Evolutionary conservation across 1,284 basidiomycete genomes (phyloP), one percentile per base, ranked within the genome.

Genomic region (Phaffia rhodozyma): DNA sequence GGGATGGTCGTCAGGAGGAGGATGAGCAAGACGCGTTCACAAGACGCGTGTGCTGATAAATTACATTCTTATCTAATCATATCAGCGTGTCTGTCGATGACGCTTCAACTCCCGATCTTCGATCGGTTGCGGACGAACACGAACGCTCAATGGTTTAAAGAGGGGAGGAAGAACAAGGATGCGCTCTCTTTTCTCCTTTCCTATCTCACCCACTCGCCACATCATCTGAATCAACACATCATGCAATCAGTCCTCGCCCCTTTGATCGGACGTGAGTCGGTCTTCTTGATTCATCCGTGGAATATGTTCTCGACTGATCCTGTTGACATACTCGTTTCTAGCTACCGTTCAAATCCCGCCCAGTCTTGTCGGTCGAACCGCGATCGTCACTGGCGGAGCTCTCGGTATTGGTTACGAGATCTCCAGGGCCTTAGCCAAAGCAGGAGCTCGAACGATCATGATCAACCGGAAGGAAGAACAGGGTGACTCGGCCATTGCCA

Each of bases 301-400:
- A 7, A 11, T 7, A 2, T 43, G 38, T 11, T 43, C 38, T 43
- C 38, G 38, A 43, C 38, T 43, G 38, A 43, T 43, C 2, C 13
- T 43, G 5, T 7, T 43, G 13, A 43, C 16, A 2, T 16, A 16
- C 5, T 16, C 38, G 38, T 2, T 11, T 2, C 2, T 11, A 43
- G 38, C 38, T 43, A 43, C 38, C 38, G 38, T 50, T 21, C 34
- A 20, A 18, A 43, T 43, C 38, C 38, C 38, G 5, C 30, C 48
- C 27, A 69, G 76, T 67, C 68, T 73, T 64, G 68, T 66, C 7
- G 71, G 70, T 56, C 69, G 75, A 72, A 75, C 74, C 49, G 76
- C 76, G 7, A 67, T 80, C n/a, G 73, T 80, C 18, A 80, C 79
- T 9, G 78, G 66, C 2, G 79, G 75, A 16, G 78, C 77, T 0